These are phyloP conservation scores for Zasmidium angulare DNA, from an alignment of 2,329 filamentous ascomycete genomes.

Conservation along the genomic window DNA sequence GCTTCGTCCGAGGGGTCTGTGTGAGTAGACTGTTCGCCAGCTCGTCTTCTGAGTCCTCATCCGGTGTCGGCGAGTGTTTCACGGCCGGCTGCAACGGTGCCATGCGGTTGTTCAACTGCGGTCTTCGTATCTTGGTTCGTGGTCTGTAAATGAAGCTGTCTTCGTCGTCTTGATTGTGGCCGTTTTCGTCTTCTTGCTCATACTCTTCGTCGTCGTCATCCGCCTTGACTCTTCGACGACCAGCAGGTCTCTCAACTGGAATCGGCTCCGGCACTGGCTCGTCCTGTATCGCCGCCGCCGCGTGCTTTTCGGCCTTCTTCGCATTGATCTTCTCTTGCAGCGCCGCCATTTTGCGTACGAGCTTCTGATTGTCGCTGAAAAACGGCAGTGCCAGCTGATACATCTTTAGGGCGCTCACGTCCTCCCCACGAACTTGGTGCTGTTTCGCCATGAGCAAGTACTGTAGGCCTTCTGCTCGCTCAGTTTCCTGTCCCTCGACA, in stretches of 20 bases:
- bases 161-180: conserved; percentile 37
- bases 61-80: conserved; percentile 18
- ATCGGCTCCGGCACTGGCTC: conserved; percentile 7
- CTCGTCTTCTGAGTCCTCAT: conserved; percentile 34
- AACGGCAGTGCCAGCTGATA: conserved; percentile 81
- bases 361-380: conserved; percentile 82
- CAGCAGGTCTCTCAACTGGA: conserved; percentile 10
- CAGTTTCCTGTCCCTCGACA: conserved; percentile 70
- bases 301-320: conserved; percentile 36
- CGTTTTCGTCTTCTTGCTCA: conserved; percentile 36
- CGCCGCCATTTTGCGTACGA: conserved; percentile 56
- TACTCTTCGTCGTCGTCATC: conserved; percentile 45
- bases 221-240: conserved; percentile 8
- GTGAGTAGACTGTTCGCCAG: conserved; percentile 24
- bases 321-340: conserved; percentile 52
- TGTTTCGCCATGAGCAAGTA: conserved; percentile 89
- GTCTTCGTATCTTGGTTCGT: conserved; percentile 37
- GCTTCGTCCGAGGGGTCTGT: conserved; percentile 59
- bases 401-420: conserved; percentile 75
- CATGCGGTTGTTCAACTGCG: conserved; percentile 17
- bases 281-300: not conserved
- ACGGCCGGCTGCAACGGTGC: conserved; percentile 3
- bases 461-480: conserved; percentile 79
- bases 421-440: conserved; percentile 79
- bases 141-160: conserved; percentile 41